Conservation (phyloP, 2,329 filamentous ascomycete genomes). For the Aaosphaeria arxii region DNA sequence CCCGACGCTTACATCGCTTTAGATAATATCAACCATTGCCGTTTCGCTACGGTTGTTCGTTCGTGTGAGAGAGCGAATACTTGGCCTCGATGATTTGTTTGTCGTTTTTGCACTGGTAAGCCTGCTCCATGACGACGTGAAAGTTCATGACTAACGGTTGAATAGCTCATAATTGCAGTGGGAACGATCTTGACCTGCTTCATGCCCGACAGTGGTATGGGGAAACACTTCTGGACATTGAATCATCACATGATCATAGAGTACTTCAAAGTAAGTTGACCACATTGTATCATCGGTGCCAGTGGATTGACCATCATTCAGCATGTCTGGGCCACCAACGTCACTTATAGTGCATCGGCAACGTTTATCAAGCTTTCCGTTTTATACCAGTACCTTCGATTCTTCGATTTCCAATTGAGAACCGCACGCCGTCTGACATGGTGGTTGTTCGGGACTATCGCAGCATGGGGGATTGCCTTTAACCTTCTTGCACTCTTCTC, state of each 20-base stretch:
- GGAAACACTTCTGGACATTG: constrained; percentile 30
- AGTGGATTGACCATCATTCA: constrained; percentile 5
- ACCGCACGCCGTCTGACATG: constrained; percentile 16
- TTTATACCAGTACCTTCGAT: constrained; percentile 35
- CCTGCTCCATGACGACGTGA: background rate
- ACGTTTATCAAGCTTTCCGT: constrained; percentile 38
- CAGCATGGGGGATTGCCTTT: constrained; percentile 31
- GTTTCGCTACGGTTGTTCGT: constrained; percentile 28
- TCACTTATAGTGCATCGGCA: constrained; percentile 26
- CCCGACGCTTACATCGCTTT: constrained; percentile 4
- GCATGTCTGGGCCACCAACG: constrained; percentile 30
- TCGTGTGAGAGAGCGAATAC: constrained; percentile 23
- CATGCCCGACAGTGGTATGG: constrained; percentile 30
- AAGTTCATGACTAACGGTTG: background rate
- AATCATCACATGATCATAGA: constrained; percentile 5
- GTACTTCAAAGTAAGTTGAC: constrained; percentile 28
- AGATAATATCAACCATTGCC: constrained; percentile 24
- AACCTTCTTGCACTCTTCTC: constrained; percentile 27
- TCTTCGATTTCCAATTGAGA: constrained; percentile 25
- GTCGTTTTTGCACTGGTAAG: constrained; percentile 25
- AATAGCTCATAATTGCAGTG: constrained; percentile 14
- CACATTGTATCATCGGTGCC: background rate
- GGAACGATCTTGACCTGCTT: constrained; percentile 29
- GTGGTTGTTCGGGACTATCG: constrained; percentile 16
- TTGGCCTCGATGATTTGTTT: constrained; percentile 37